phyloP scores from a whole-genome alignment of 257 asterid species.

The Haberlea rhodopensis region DNA sequence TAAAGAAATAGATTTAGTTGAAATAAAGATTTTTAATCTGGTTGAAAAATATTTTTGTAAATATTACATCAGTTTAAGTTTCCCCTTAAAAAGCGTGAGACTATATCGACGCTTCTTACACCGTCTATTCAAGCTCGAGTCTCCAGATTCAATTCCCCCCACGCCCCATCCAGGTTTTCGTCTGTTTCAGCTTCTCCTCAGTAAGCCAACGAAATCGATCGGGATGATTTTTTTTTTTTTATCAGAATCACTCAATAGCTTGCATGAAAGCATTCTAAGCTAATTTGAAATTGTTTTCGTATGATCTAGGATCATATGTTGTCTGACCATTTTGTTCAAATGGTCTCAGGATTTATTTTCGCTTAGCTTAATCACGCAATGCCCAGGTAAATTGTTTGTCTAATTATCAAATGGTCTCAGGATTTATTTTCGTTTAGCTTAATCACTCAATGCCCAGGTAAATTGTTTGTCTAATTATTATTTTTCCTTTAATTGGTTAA shows the following conservation, averaged over 20 bases:
- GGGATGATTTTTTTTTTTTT: too few species aligned
- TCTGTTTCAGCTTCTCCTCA: neutral
- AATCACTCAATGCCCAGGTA: conserved; percentile 48
- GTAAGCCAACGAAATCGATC: neutral
- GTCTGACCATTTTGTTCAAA: neutral
- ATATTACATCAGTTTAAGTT: too few species aligned
- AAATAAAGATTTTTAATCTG: too few species aligned
- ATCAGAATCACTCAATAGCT: neutral
- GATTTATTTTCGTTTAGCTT: conserved; percentile 9
- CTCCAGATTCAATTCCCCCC: neutral
- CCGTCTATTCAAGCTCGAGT: neutral
- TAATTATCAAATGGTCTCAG: neutral
- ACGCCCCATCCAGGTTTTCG: neutral
- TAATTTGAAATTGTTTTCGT: neutral
- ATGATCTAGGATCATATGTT: neutral
- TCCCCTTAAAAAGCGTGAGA: too few species aligned
- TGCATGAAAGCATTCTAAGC: neutral
- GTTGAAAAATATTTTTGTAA: too few species aligned
- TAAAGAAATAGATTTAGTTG: too few species aligned
- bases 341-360: neutral
- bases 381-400: conserved; percentile 37
- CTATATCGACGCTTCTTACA: neutral
- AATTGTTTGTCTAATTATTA: neutral
- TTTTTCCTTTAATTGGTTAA: neutral
- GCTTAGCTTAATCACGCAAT: conserved; percentile 30